phyloP scores from a whole-genome alignment of 108 stramenopile species.

The Schizochytrium sp. region DNA sequence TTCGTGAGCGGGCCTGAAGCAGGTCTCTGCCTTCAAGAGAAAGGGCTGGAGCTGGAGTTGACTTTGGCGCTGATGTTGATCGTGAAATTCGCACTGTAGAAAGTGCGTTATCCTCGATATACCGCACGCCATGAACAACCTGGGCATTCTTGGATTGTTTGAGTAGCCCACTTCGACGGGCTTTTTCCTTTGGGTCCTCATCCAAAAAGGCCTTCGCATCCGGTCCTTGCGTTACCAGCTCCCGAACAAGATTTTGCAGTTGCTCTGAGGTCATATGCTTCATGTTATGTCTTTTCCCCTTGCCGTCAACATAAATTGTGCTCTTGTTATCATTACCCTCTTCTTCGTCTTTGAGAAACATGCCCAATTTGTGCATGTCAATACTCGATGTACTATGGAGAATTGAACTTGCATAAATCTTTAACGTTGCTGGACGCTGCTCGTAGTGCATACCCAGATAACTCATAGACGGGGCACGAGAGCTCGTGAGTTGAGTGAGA shows the following conservation, averaged over 20 bases:
- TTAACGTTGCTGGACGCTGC: conserved; percentile 21
- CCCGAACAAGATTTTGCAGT: not conserved
- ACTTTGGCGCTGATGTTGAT: too few species aligned
- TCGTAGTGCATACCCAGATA: conserved; percentile 2
- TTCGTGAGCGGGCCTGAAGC: too few species aligned
- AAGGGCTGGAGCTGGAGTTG: too few species aligned
- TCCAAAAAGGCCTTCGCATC: not conserved
- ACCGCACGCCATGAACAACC: conserved; percentile 14
- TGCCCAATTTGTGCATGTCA: not conserved
- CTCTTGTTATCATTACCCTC: not conserved
- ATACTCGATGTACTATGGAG: not conserved
- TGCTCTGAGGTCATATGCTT: not conserved
- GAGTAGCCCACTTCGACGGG: not conserved
- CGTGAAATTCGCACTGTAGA: not conserved
- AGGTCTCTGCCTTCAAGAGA: too few species aligned
- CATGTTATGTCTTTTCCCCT: not conserved
- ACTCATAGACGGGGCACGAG: not conserved
- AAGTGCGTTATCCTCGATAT: not conserved
- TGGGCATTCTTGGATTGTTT: not conserved
- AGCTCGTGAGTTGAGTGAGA: not conserved
- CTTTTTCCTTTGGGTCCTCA: not conserved
- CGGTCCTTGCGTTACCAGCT: not conserved
- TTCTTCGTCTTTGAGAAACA: not conserved
- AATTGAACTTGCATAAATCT: not conserved
- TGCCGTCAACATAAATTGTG: conserved; percentile 27